phyloP scores from a whole-genome alignment of 768 basidiomycete species.

The Rhizopogon rudus region DNA sequence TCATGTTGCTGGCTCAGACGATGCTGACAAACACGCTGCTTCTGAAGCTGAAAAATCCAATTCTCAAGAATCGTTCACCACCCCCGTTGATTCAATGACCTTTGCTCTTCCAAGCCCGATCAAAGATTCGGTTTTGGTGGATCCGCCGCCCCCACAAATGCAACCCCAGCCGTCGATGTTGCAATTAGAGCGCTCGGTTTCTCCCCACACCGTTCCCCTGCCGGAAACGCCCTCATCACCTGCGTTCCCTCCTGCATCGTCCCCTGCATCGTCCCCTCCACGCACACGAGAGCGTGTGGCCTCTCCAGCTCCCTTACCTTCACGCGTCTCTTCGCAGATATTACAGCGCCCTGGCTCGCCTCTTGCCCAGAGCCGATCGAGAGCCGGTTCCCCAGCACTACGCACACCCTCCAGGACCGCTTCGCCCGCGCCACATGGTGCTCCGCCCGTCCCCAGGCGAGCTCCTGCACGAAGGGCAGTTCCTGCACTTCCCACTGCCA shows the following conservation, averaged over 20 bases:
- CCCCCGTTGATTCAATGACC: constrained; percentile 18
- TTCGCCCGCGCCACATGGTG: constrained; percentile 29
- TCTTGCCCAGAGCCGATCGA: constrained; percentile 16
- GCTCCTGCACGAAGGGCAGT: constrained; percentile 48
- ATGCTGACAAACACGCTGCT: constrained; percentile 1
- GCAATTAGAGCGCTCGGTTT: constrained; percentile 8
- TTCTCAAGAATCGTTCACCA: constrained; percentile 13
- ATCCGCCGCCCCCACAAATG: constrained; percentile 7
- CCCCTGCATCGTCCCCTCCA: constrained; percentile 13
- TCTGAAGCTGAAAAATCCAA: background rate
- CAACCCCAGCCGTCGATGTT: constrained; percentile 1
- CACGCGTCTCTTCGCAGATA: constrained; percentile 6
- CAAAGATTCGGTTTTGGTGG: background rate
- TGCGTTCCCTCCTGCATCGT: constrained; percentile 10
- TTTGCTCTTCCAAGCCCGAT: constrained; percentile 10
- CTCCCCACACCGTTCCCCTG: constrained; percentile 18
- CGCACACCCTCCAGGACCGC: constrained; percentile 25
- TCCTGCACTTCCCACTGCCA: constrained; percentile 21
- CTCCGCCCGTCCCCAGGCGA: constrained; percentile 62
- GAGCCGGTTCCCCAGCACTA: constrained; percentile 19
- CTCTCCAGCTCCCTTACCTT: constrained; percentile 12
- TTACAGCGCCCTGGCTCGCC: constrained; percentile 31
- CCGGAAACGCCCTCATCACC: constrained; percentile 26
- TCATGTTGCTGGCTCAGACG: constrained; percentile 6
- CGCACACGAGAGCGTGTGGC: constrained; percentile 30